Base-by-base conservation (phyloP, 305 asterid species). In the Fraxinus latifolia region DNA sequence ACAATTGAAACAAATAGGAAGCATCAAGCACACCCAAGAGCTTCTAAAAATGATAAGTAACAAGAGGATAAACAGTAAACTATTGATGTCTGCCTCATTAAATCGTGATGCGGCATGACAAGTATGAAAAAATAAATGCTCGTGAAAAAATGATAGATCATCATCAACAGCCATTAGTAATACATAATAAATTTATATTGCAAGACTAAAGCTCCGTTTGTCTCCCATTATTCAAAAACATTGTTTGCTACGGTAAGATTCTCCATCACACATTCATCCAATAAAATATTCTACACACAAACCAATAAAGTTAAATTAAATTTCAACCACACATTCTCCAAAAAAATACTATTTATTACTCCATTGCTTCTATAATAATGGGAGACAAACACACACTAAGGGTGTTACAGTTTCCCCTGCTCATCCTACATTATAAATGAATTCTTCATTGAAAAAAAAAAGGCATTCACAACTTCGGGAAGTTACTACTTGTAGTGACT, bases 11-110 rank as follows among this genome's bases (percentile, higher is more conserved):
- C 29, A 32, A 17, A 32, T 9, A 23, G 36, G 19, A 68, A 68
- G 74, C 75, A 70, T 70, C 29, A 25, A 34, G 78, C 71, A 81
- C 29, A 19, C 80, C 80, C 9, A 72, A 78, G 31, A 33, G 65
- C 25, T 15, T 65, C 65, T 39, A 62, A 71, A 32, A 81, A 65
- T 4, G 0, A 74, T 4, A 60, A 2, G 42, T 2, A 31, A 67
- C 77, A 77, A 29, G 78, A 68, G 39, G 68, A 72, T 29, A 12
- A 80, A 31, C 5, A 42, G 75, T 27, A 50, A 67, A 11, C 7
- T 14, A 29, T 39, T 11, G 60, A 85, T 11, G 17, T 29, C 55
- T 76, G 76, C 25, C 53, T 29, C 7, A 23, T 34, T 71, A 42
- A 19, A 4, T 29, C 32, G 14, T 47, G 27, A 58, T 70, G 53